Percentiles rank a stretch among this genome's conserved stretches.
phyloP scores from a whole-genome alignment of 2,329 filamentous ascomycete genomes.

The Dendryphion nanum region DNA sequence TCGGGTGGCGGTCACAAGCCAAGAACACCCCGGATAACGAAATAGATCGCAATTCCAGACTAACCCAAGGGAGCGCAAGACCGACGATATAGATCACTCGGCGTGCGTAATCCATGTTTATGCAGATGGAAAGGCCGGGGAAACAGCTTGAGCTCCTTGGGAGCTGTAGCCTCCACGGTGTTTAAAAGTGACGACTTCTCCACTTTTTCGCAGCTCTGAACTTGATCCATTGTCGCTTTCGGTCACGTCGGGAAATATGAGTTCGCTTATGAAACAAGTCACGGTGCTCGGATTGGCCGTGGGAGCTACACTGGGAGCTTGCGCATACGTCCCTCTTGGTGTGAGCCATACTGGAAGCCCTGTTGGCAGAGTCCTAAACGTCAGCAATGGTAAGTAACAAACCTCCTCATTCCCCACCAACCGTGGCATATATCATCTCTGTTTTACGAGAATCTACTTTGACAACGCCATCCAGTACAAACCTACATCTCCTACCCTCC shows the following conservation, averaged over 20 bases:
- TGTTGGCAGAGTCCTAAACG: constrained; percentile 5
- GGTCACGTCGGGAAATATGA: neutral
- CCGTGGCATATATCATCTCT: neutral
- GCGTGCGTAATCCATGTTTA: neutral
- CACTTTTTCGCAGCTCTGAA: neutral
- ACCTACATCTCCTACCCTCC: constrained; percentile 16
- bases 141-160: neutral
- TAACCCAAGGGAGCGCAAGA: no score
- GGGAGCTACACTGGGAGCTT: neutral
- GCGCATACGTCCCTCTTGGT: neutral
- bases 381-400: constrained; percentile 6
- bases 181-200: no score
- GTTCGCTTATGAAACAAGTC: neutral
- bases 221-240: neutral
- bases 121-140: neutral
- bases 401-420: neutral
- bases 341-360: constrained; percentile 8
- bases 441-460: neutral
- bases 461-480: constrained; percentile 9
- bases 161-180: no score
- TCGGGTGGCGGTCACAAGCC: no score
- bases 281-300: neutral
- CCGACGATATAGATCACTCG: neutral
- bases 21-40: no score
- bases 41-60: no score